These are phyloP conservation scores for Blepharisma undulans DNA, from an alignment of 169 alveolate genomes.

Conservation along the genomic window DNA sequence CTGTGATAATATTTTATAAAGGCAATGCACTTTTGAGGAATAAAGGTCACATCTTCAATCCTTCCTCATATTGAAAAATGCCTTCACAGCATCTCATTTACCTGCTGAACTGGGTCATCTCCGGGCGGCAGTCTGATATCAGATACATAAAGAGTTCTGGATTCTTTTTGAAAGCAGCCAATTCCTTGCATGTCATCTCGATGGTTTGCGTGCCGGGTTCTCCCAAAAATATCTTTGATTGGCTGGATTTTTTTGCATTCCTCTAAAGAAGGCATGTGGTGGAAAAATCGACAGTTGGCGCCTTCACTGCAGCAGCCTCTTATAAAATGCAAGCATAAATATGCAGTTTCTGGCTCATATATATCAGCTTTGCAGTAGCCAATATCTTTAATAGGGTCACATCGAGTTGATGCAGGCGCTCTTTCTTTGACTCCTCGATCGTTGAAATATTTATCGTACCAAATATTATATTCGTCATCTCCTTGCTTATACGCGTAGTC, in stretches of 20 bases:
- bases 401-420: slow-evolving; percentile 89
- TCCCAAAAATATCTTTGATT: slow-evolving; percentile 96
- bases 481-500: slow-evolving; percentile 92
- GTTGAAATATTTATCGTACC: slow-evolving; percentile 97
- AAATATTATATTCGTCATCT: slow-evolving; percentile 96
- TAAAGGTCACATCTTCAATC: slow-evolving; percentile 91
- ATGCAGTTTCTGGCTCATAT: slow-evolving; percentile 82
- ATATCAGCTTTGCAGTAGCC: slow-evolving; percentile 97
- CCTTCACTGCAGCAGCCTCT: slow-evolving; percentile 98
- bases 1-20: slow-evolving; percentile 94
- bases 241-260: slow-evolving; percentile 92
- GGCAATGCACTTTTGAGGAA: slow-evolving; percentile 93
- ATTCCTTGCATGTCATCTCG: slow-evolving; percentile 97
- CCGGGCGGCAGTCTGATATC: slow-evolving; percentile 89
- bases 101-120: slow-evolving; percentile 86
- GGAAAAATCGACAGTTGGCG: slow-evolving; percentile 94
- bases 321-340: slow-evolving; percentile 95
- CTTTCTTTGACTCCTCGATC: slow-evolving; percentile 88
- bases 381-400: slow-evolving; percentile 93
- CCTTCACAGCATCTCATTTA: slow-evolving; percentile 91
- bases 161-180: slow-evolving; percentile 96
- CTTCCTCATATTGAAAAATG: slow-evolving; percentile 96
- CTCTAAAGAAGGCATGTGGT: slow-evolving; percentile 94
- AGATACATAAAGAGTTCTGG: slow-evolving; percentile 93
- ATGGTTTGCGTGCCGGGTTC: slow-evolving; percentile 94